These are phyloP conservation scores for Plenodomus biglobosus DNA, from an alignment of 2,329 filamentous ascomycete species.

Conservation along the genomic window DNA sequence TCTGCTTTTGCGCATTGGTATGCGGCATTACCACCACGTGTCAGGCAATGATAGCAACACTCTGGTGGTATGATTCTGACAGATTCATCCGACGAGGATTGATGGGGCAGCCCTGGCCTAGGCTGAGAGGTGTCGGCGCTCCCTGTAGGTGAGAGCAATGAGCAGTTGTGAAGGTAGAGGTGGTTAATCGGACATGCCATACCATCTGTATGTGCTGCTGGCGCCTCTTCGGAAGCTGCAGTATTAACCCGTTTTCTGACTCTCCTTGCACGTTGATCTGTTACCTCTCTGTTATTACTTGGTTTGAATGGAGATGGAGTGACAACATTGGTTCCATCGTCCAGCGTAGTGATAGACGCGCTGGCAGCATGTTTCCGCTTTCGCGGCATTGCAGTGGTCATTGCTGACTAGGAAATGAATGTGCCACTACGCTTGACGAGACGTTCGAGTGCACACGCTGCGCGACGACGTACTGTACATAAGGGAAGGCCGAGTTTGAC, in stretches of 20 bases:
- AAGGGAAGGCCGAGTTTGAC: background rate
- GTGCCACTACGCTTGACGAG: background rate
- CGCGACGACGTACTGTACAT: no score
- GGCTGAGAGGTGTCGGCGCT: background rate
- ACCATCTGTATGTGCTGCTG: background rate
- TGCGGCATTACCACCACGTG: slow-evolving; percentile 18
- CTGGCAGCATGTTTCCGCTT: background rate
- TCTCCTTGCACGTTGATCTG: background rate
- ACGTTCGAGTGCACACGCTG: background rate
- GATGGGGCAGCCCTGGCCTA: background rate
- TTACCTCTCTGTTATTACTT: background rate
- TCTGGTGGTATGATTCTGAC: slow-evolving; percentile 1
- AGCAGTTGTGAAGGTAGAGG: background rate
- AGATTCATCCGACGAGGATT: background rate
- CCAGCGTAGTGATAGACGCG: background rate
- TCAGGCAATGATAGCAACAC: slow-evolving; percentile 16
- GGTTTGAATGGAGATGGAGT: background rate
- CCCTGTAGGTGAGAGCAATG: background rate
- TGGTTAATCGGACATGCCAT: no score
- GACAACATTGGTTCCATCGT: background rate
- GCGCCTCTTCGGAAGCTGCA: background rate
- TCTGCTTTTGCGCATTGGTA: slow-evolving; percentile 14
- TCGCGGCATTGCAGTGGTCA: background rate
- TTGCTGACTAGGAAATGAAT: background rate
- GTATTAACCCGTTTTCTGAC: background rate